Conservation (phyloP, 108 stramenopile genomes). For the Poteriospumella lacustris region DNA sequence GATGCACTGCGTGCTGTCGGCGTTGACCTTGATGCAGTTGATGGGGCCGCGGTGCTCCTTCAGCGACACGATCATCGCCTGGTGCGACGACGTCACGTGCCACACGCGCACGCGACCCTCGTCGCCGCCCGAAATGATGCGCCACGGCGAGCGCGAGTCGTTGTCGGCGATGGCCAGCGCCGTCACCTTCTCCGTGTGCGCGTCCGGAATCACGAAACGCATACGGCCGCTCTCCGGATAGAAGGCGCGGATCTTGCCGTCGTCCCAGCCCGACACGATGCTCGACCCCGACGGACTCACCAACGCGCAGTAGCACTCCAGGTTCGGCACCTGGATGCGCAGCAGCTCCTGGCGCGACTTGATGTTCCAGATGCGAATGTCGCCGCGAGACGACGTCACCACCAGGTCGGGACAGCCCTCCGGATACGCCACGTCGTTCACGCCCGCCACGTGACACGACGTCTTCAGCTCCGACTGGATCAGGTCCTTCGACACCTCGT, state of each 20-base stretch:
- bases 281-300: constrained; percentile 60
- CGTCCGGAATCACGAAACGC: constrained; percentile 73
- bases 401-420: constrained; percentile 66
- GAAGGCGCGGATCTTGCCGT: constrained; percentile 82
- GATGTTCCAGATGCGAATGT: constrained; percentile 78
- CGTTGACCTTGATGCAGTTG: constrained; percentile 59
- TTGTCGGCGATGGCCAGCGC: constrained; percentile 63
- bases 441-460: constrained; percentile 69
- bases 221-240: constrained; percentile 73
- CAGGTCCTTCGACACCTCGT: constrained; percentile 23
- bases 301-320: constrained; percentile 66
- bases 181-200: constrained; percentile 65
- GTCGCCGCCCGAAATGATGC: constrained; percentile 67
- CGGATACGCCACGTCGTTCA: constrained; percentile 70
- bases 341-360: constrained; percentile 64
- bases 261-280: constrained; percentile 75
- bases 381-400: constrained; percentile 64
- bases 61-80: constrained; percentile 67
- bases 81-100: constrained; percentile 65
- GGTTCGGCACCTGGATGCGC: constrained; percentile 77
- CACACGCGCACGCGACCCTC: constrained; percentile 76
- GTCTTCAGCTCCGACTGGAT: constrained; percentile 66
- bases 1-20: constrained; percentile 62
- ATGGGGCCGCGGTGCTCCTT: constrained; percentile 77
- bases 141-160: constrained; percentile 53